Conservation (phyloP, 108 stramenopile species). For the Stephanodiscus triporus region DNA sequence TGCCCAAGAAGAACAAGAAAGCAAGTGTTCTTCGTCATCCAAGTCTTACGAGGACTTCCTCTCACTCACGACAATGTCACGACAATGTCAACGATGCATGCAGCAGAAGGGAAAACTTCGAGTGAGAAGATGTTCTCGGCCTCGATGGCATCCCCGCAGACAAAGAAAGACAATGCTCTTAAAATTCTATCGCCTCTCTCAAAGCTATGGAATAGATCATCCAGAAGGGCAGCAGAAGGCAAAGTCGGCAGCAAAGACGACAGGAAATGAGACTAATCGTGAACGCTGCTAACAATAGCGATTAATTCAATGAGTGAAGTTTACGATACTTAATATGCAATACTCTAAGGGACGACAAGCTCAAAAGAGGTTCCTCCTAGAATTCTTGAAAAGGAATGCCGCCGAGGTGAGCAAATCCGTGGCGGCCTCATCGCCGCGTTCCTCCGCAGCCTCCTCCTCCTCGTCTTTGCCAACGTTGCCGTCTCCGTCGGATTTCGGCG, state of each 20-base stretch:
- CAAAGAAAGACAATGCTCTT: too few relatives aligned
- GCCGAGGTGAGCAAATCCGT: conserved; percentile 10
- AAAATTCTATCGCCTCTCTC: too few relatives aligned
- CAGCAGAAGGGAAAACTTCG: too few relatives aligned
- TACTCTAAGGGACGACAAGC: neutral
- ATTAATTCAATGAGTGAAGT: neutral
- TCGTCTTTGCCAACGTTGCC: neutral
- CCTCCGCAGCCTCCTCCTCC: neutral
- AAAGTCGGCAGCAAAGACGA: too few relatives aligned
- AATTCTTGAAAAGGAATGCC: neutral
- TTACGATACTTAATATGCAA: neutral
- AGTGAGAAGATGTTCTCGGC: too few relatives aligned
- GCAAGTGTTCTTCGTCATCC: neutral
- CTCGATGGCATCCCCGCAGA: too few relatives aligned
- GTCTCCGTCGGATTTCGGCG: neutral
- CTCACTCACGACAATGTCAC: too few relatives aligned
- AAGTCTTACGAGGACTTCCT: neutral
- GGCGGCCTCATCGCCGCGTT: neutral
- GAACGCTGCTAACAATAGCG: neutral
- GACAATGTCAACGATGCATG: too few relatives aligned
- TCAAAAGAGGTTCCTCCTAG: conserved; percentile 11
- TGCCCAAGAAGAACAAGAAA: neutral
- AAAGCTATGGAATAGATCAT: too few relatives aligned
- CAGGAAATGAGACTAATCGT: too few relatives aligned
- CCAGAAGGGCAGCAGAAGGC: too few relatives aligned